Conservation (phyloP, 305 asterid genomes). For the Rubia occidens region DNA sequence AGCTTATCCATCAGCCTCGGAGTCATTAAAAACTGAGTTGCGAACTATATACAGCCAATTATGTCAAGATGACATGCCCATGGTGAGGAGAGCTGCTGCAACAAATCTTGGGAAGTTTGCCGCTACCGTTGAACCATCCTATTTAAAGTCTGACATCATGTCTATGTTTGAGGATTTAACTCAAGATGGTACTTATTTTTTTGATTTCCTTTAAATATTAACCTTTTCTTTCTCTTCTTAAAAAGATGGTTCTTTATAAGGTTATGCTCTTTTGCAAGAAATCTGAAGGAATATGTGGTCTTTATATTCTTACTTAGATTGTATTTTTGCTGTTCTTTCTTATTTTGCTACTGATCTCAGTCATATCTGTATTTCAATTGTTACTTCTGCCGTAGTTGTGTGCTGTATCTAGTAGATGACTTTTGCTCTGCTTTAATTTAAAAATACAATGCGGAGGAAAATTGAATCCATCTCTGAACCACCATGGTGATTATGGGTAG, state of each 20-base stretch:
- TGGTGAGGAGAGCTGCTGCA: conserved; percentile 41
- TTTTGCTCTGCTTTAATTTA: too few species aligned
- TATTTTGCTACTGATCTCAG: not conserved
- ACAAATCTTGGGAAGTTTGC: conserved; percentile 47
- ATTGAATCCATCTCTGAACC: not conserved
- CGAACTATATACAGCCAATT: conserved; percentile 30
- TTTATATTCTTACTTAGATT: not conserved
- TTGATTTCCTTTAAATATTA: not conserved
- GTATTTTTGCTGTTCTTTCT: not conserved
- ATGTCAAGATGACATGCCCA: conserved; percentile 43
- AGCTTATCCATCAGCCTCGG: conserved; percentile 34
- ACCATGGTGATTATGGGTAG: not conserved
- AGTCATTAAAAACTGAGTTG: conserved; percentile 24
- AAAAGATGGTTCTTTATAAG: not conserved
- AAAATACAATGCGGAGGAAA: too few species aligned
- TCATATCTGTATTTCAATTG: not conserved
- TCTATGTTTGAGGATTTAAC: conserved; percentile 45
- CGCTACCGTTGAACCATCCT: conserved; percentile 35
- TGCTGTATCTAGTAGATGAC: too few species aligned
- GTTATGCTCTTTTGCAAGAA: not conserved
- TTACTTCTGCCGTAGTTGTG: not conserved
- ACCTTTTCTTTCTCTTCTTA: not conserved
- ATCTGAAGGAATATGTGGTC: not conserved
- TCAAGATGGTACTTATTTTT: conserved; percentile 33
- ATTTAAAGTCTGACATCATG: conserved; percentile 40